A percentile compares a stretch with the other conserved stretches of the same genome.
Conservation (phyloP, 352 stramenopile species). For the Phytophthora sojae region DNA sequence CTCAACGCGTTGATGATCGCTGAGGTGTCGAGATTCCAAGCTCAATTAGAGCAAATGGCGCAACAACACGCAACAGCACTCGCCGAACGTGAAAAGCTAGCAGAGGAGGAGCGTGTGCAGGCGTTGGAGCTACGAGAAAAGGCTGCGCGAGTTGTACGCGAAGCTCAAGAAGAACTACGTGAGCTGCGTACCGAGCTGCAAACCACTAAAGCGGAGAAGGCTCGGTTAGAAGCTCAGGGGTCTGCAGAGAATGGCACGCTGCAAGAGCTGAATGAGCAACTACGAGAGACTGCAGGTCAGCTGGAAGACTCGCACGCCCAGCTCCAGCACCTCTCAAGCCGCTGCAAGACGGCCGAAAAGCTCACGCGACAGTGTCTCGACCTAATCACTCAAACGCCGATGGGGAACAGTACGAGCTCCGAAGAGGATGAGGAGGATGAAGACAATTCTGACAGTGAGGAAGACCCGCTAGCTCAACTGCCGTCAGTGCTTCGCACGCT, state of each 20-base stretch:
- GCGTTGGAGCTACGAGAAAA: slow-evolving; percentile 43
- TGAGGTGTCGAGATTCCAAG: slow-evolving; percentile 56
- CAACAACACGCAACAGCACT: slow-evolving; percentile 29
- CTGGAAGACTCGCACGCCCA: slow-evolving; percentile 41
- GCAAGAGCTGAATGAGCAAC: slow-evolving; percentile 65
- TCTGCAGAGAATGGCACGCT: slow-evolving; percentile 58
- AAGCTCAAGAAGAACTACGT: slow-evolving; percentile 40
- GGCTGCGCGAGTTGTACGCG: slow-evolving; percentile 29
- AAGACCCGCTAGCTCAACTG: slow-evolving; percentile 24
- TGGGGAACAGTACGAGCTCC: slow-evolving; percentile 5
- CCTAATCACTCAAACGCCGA: slow-evolving; percentile 32
- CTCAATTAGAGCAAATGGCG: slow-evolving; percentile 44
- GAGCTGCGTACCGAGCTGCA: slow-evolving; percentile 43
- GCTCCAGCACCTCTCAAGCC: slow-evolving; percentile 44
- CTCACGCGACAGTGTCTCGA: slow-evolving; percentile 39
- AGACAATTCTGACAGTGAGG: slow-evolving; percentile 6
- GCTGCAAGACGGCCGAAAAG: slow-evolving; percentile 40
- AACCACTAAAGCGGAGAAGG: slow-evolving; percentile 49
- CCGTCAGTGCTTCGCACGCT: slow-evolving; percentile 29
- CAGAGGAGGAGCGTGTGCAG: slow-evolving; percentile 37
- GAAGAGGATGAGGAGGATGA: slow-evolving; percentile 18
- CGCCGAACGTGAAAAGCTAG: slow-evolving; percentile 26
- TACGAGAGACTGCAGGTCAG: slow-evolving; percentile 47
- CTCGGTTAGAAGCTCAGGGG: slow-evolving; percentile 52
- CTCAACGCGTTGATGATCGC: slow-evolving; percentile 64